Base-by-base conservation (phyloP, 495 filamentous ascomycete genomes). In the Amorphotheca resinae region DNA sequence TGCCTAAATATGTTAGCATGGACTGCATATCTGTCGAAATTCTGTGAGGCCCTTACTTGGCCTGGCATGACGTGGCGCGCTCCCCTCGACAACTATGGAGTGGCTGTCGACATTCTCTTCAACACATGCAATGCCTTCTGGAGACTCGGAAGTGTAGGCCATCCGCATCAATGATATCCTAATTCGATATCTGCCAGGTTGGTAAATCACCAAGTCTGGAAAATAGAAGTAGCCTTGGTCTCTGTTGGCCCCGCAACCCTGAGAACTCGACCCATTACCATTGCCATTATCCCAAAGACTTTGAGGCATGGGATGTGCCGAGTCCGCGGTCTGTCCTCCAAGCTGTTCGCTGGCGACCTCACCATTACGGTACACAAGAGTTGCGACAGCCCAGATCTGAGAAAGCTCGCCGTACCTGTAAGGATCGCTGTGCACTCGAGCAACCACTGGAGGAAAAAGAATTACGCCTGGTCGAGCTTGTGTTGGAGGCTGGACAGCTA, bases 221-320 rank as follows among this genome's bases (percentile, higher is more conserved):
- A 55, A 52, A 22, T 49, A 52, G 34, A 51, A 51, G 35, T 55
- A 51, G 1, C 45, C 52, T 35, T 49, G 46, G 22, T 55, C 48
- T 14, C 36, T 43, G 7, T 18, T 31, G 6, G 35, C 3, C 14
- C 32, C 11, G 8, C 23, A 30, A 16, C 15, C 15, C 11, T 31
- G 17, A 11, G 18, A 20, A 21, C 41, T 34, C n/a, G 20, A 15
- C 16, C 20, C 1, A 14, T 4, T 21, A 20, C n/a, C 38, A n/a
- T n/a, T n/a, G n/a, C n/a, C n/a, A n/a, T n/a, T n/a, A n/a, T n/a
- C n/a, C n/a, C n/a, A n/a, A n/a, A n/a, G n/a, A n/a, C n/a, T n/a
- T 6, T 52, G 38, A 8, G 48, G 21, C 5, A 55, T 35, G 12
- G 52, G 52, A 30, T 55, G 52, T 20, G 52, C 52, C 3, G 52